Evolutionary conservation across 2,329 filamentous ascomycete genomes (phyloP).

Genomic region (Aspergillus melleus): DNA sequence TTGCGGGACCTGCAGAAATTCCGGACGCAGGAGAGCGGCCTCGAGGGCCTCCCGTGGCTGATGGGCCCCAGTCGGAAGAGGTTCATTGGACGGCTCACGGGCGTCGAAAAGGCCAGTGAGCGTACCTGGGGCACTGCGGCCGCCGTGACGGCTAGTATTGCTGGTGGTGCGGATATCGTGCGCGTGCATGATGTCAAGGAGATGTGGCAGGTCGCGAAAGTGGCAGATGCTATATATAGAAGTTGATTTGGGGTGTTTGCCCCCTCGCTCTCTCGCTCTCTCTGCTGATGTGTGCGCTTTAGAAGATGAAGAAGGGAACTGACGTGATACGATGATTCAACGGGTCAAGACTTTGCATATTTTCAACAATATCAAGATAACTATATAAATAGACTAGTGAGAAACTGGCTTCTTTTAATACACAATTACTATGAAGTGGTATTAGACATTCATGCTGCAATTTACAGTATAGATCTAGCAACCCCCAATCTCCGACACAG

Average conservation of each 20-base stretch:
- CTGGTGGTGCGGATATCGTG: constrained; percentile 86
- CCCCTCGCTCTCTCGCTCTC: too few relatives aligned
- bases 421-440: background rate
- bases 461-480: background rate
- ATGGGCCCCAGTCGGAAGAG: constrained; percentile 85
- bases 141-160: constrained; percentile 79
- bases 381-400: background rate
- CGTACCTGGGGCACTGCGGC: constrained; percentile 84
- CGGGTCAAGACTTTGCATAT: constrained; percentile 8
- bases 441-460: background rate
- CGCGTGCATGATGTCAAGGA: constrained; percentile 86
- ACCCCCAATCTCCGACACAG: background rate
- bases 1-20: constrained; percentile 67
- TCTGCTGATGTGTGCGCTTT: too few relatives aligned
- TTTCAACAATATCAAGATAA: constrained; percentile 24
- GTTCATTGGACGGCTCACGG: constrained; percentile 83
- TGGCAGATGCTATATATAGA: constrained; percentile 92
- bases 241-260: constrained; percentile 13
- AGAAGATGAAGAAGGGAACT: too few relatives aligned
- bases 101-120: constrained; percentile 67
- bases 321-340: background rate
- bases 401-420: background rate
- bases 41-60: constrained; percentile 76
- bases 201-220: constrained; percentile 80
- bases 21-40: constrained; percentile 37